These are phyloP conservation scores for Prosopis cineraria DNA, from an alignment of 306 rosid species.

Conservation along the genomic window DNA sequence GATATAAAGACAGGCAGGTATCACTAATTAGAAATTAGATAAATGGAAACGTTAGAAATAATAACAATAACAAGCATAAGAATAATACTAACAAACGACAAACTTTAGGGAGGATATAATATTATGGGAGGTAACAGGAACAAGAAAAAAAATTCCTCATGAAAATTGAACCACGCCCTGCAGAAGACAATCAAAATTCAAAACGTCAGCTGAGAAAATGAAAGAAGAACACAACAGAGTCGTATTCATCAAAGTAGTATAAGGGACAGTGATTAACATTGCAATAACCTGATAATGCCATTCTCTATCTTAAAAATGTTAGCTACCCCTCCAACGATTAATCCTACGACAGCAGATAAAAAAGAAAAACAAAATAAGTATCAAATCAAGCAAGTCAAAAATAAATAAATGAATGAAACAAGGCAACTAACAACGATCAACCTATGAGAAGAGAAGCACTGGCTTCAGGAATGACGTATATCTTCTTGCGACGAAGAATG, in stretches of 20 bases:
- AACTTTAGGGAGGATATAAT: constrained; percentile 59
- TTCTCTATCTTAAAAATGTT: constrained; percentile 67
- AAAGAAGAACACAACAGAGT: neutral
- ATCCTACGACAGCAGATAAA: constrained; percentile 39
- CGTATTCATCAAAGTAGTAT: neutral
- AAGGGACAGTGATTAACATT: neutral
- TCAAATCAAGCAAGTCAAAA: neutral
- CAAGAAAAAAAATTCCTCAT: constrained; percentile 77
- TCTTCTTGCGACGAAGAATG: constrained; percentile 73
- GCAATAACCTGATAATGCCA: constrained; percentile 53
- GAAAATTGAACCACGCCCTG: constrained; percentile 91
- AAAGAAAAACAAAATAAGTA: neutral
- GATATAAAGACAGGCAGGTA: neutral
- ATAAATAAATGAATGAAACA: too few relatives aligned
- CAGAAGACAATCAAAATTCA: constrained; percentile 13
- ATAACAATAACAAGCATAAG: neutral
- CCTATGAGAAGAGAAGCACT: constrained; percentile 85
- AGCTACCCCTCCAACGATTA: constrained; percentile 75
- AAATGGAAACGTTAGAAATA: constrained; percentile 7
- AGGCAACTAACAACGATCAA: constrained; percentile 2
- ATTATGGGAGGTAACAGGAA: constrained; percentile 84
- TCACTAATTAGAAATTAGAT: neutral
- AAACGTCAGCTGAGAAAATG: neutral
- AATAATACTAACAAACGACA: neutral
- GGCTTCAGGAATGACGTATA: constrained; percentile 82